Base-by-base conservation (phyloP, 192 early-diverging fungal genomes). In the Cladochytrium replicatum region DNA sequence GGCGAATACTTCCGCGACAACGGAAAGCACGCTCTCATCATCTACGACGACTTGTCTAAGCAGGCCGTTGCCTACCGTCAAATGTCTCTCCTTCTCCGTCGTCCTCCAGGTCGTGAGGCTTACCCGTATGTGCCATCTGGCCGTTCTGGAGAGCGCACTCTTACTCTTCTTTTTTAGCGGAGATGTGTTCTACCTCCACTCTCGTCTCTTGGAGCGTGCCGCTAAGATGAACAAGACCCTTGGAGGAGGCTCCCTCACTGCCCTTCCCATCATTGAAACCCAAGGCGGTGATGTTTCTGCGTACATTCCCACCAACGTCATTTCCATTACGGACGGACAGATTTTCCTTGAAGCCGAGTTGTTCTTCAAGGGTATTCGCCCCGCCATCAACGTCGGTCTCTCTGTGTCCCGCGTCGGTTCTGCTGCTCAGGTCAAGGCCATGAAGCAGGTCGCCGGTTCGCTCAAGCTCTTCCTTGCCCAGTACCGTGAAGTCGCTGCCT, bases 251-350 rank as follows among this genome's bases (percentile, higher is more conserved):
- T 96, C 94, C 69, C 80, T 98, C 80, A 98, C 94, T 48, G 94
- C 94, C 31, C 83, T 98, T 48, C 95, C 95, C 70, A 89, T 98
- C 63, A 96, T 98, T 79, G 95, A 98, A 72, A 98, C 95, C 55
- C 91, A 96, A 77, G 95, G 95, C 82, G 95, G 95, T 75, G 95
- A 96, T 88, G 95, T 98, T 67, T 98, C 95, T 61, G 95, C 95
- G 26, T 98, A 98, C 81, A 98, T 98, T 82, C 95, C 95, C 54
- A 98, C 95, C 67, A 98, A 98, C 81, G 93, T 98, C 62, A 98
- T 98, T 93, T 98, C 95, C 72, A 99, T 99, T 63, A 99, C 95
- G 51, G 95, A 99, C 77, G 95, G 95, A 32, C 95, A 99, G 75
- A 96, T 99, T 57, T 99, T 99, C 87, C 83, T 99, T 79, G 95